Conservation (phyloP, 805 yeast genomes). For the Yarrowia osloensis region DNA sequence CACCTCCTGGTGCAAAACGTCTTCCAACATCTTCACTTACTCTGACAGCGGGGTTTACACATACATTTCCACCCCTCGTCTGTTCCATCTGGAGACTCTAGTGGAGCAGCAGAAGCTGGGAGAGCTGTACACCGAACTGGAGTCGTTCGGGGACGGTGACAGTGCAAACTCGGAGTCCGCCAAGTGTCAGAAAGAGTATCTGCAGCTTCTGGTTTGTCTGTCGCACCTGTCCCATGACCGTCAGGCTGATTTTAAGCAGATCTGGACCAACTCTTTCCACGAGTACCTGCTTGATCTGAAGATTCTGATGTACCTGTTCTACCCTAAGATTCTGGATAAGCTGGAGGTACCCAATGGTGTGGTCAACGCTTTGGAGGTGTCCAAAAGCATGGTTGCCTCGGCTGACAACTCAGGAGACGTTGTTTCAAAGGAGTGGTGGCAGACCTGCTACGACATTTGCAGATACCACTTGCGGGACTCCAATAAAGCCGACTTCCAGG, state of each 20-base stretch:
- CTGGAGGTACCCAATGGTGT: slow-evolving; percentile 38
- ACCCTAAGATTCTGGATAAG: slow-evolving; percentile 33
- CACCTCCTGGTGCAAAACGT: not conserved
- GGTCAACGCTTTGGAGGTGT: slow-evolving; percentile 37
- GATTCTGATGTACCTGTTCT: slow-evolving; percentile 40
- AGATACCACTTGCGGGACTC: slow-evolving; percentile 3
- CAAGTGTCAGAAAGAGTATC: slow-evolving; percentile 34
- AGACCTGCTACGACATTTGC: slow-evolving; percentile 9
- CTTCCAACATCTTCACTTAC: slow-evolving; percentile 12
- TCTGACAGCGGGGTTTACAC: slow-evolving; percentile 38
- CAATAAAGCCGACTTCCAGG: not conserved
- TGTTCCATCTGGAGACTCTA: slow-evolving; percentile 38
- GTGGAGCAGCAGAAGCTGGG: slow-evolving; percentile 37
- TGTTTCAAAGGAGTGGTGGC: not conserved
- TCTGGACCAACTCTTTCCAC: slow-evolving; percentile 44
- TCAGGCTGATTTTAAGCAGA: slow-evolving; percentile 35
- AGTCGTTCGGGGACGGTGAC: slow-evolving; percentile 40
- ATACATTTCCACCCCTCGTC: slow-evolving; percentile 40
- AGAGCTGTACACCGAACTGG: slow-evolving; percentile 43
- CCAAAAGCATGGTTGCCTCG: slow-evolving; percentile 32
- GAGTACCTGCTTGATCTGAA: slow-evolving; percentile 44
- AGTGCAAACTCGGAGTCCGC: not conserved
- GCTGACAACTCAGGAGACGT: not conserved
- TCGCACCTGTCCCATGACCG: slow-evolving; percentile 30
- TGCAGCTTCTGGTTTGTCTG: slow-evolving; percentile 42